Base-by-base conservation (phyloP, 23 red algal species). In the Gracilaria gracilis region DNA sequence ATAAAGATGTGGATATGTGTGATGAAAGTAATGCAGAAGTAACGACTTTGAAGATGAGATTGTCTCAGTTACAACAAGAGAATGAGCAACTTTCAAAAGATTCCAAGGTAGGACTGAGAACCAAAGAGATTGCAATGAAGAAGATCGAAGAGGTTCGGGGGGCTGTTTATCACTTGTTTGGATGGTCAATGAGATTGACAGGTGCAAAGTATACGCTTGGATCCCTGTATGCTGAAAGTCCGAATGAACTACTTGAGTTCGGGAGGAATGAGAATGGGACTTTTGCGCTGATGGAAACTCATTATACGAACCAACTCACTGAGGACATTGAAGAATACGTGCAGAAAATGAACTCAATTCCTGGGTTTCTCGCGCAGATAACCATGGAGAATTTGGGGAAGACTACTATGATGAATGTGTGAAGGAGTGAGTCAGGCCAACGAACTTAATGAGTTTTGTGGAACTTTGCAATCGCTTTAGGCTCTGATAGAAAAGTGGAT, bases 301-400 rank as follows among this genome's bases (percentile, higher is more conserved):
- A 87, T n/a, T 96, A 96, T 31, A 78, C 82, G 33, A 48, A 61
- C 2, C 57, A 47, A 9, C 40, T 96, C 21, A 24, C 47, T 16
- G 66, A 87, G 14, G 95, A 96, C 32, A 87, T 96, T 49, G 86
- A 91, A 24, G 51, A 88, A 71, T 96, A 88, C 42, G 84, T 83
- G 19, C 28, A 82, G 39, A 64, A 76, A 54, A 83, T 80, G 88
- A 77, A 91, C 23, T 96, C 95, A 20, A 37, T 96, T 79, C 95
- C 95, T 12, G 88, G 76, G 25, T 70, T 96, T 20, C 83, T 96
- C 11, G 88, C 88, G 36, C 55, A 82, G 46, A 85, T 96, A 38
- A 96, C 95, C 28, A 89, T 96, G 80, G 80, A 87, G 25, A 96
- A 96, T 83, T 83, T 96, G 66, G 89, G 93, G 77, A 96, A 96